phyloP scores from a whole-genome alignment of 192 early-diverging fungal species.

The Oehlia diaphana region DNA sequence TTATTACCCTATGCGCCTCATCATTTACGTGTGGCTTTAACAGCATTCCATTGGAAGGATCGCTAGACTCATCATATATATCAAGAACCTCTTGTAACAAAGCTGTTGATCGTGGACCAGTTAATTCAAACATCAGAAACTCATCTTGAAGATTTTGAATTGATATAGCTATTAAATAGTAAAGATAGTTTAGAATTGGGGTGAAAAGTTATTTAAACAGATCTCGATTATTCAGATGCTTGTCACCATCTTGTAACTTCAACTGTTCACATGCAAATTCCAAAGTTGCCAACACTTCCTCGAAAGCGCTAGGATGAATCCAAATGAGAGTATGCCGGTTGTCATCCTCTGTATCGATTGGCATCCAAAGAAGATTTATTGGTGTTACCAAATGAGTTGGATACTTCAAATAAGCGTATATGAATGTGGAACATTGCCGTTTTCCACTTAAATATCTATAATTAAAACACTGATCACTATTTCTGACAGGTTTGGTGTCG shows the following conservation, averaged over 20 bases:
- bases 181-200: too few relatives aligned
- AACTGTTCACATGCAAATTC: slow-evolving; percentile 30
- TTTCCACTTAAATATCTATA: slow-evolving; percentile 62
- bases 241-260: neutral
- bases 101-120: slow-evolving; percentile 80
- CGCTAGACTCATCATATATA: slow-evolving; percentile 22
- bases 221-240: neutral
- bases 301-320: slow-evolving; percentile 71
- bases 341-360: slow-evolving; percentile 16
- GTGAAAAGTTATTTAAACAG: neutral
- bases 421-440: slow-evolving; percentile 52
- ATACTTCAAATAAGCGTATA: slow-evolving; percentile 56
- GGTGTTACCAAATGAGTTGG: slow-evolving; percentile 71
- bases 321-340: slow-evolving; percentile 62
- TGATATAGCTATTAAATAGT: slow-evolving; percentile 23
- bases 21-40: neutral
- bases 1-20: slow-evolving; percentile 43
- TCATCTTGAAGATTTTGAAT: slow-evolving; percentile 56
- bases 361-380: slow-evolving; percentile 75
- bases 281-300: slow-evolving; percentile 42
- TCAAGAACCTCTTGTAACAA: slow-evolving; percentile 69
- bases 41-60: neutral
- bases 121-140: slow-evolving; percentile 79
- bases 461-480: neutral
- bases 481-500: too few relatives aligned